Conservation (phyloP, 1,139 yeast genomes). For the Pichia sp. region DNA sequence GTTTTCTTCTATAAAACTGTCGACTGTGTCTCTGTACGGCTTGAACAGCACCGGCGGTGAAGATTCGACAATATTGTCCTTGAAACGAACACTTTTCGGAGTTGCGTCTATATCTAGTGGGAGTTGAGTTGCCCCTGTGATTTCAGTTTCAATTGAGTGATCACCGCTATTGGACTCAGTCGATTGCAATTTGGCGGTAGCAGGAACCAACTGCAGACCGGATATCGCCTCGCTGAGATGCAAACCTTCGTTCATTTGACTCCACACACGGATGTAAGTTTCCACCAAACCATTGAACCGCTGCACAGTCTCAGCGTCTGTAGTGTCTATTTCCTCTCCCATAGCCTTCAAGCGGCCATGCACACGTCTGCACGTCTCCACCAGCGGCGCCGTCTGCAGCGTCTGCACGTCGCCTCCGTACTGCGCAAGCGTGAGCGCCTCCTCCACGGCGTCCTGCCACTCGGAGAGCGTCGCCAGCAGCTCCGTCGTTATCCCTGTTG, state of each 20-base stretch:
- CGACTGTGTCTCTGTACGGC: conserved; percentile 19
- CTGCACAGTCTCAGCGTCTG: neutral
- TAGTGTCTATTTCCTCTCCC: neutral
- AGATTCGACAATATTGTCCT: conserved; percentile 34
- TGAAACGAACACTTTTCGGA: conserved; percentile 47
- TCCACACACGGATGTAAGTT: neutral
- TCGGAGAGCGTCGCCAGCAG: neutral
- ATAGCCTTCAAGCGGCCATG: neutral
- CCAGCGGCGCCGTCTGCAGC: neutral
- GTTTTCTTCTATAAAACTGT: conserved; percentile 9
- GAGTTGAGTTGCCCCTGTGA: too few relatives aligned
- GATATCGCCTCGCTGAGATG: too few relatives aligned
- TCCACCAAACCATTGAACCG: neutral
- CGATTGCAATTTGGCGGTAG: neutral
- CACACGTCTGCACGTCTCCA: neutral
- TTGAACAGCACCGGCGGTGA: conserved; percentile 12
- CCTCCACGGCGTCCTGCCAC: neutral
- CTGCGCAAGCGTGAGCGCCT: neutral
- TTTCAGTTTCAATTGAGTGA: too few relatives aligned
- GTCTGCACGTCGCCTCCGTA: neutral
- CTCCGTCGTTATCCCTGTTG: neutral
- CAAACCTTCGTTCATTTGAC: too few relatives aligned
- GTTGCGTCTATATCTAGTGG: neutral
- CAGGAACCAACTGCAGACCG: too few relatives aligned
- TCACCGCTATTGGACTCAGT: too few relatives aligned